Percentiles rank a stretch among this genome's conserved stretches.
phyloP scores from a whole-genome alignment of 1,284 basidiomycete genomes.

The Ceratobasidium sp. region DNA sequence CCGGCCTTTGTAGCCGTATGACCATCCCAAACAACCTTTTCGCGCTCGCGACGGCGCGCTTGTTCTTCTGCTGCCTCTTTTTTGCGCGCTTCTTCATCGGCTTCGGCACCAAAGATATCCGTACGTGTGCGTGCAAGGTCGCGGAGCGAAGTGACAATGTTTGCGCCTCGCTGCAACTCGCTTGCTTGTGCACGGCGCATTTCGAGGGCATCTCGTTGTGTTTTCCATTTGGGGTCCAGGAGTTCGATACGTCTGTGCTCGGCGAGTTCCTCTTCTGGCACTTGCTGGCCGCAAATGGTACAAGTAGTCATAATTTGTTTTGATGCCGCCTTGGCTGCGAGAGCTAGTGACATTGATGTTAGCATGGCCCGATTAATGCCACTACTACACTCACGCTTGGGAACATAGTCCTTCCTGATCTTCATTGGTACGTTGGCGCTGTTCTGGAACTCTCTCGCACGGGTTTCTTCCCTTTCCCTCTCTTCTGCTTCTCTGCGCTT shows the following conservation, averaged over 20 bases:
- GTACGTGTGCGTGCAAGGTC: constrained; percentile 90
- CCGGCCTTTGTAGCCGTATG: constrained; percentile 89
- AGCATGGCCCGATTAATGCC: constrained; percentile 32
- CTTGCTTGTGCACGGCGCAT: constrained; percentile 88
- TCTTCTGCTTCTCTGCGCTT: constrained; percentile 78
- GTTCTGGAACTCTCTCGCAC: constrained; percentile 79
- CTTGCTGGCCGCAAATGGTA: constrained; percentile 91
- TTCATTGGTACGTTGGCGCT: constrained; percentile 86
- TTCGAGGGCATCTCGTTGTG: constrained; percentile 86
- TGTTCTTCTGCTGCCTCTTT: constrained; percentile 84
- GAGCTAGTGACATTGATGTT: constrained; percentile 50
- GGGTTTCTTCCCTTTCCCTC: constrained; percentile 73
- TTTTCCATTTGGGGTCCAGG: constrained; percentile 97
- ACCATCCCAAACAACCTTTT: constrained; percentile 95
- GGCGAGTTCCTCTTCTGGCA: constrained; percentile 91
- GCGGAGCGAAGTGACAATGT: constrained; percentile 89
- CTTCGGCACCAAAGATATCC: constrained; percentile 90
- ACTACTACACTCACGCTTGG: constrained; percentile 70
- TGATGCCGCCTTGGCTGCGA: constrained; percentile 65
- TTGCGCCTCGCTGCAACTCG: constrained; percentile 86
- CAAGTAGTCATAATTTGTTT: constrained; percentile 83
- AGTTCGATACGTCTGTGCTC: constrained; percentile 99
- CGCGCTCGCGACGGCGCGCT: constrained; percentile 78
- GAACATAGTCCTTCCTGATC: constrained; percentile 96
- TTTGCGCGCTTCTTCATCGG: constrained; percentile 85